These are phyloP conservation scores for Suillus hirtellus DNA, from an alignment of 768 basidiomycete species.

Conservation along the genomic window DNA sequence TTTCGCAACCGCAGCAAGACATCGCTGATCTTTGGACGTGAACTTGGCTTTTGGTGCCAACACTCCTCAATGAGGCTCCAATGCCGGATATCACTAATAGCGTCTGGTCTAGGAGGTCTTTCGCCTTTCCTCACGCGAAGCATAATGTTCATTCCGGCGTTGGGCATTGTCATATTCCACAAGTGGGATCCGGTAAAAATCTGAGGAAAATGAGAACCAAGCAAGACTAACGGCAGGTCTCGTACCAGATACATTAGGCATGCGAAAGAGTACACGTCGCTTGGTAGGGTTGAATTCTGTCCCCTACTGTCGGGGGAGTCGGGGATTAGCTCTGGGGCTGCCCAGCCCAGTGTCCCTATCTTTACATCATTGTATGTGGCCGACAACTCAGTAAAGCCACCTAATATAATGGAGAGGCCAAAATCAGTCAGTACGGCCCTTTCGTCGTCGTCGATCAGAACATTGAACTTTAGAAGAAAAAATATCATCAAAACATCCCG, in stretches of 20 bases:
- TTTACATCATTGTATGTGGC: not conserved
- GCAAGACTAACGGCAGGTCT: not conserved
- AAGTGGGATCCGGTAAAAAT: not conserved
- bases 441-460: conserved; percentile 43
- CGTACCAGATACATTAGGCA: conserved; percentile 3
- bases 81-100: not conserved
- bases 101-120: not conserved
- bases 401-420: conserved; percentile 40
- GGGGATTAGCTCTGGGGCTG: not conserved
- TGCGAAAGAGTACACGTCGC: conserved; percentile 8
- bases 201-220: not conserved
- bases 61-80: not conserved
- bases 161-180: not conserved
- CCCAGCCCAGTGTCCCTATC: not conserved
- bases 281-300: not conserved
- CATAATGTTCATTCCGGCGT: not conserved
- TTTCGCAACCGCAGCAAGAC: conserved; percentile 12
- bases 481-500: no score
- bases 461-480: conserved; percentile 32
- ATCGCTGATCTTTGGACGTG: not conserved
- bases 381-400: not conserved
- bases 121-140: accelerated
- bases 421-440: conserved; percentile 45
- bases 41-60: not conserved
- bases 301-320: not conserved